phyloP scores from a whole-genome alignment of 2,329 filamentous ascomycete genomes.

The Cladophialophora immunda region DNA sequence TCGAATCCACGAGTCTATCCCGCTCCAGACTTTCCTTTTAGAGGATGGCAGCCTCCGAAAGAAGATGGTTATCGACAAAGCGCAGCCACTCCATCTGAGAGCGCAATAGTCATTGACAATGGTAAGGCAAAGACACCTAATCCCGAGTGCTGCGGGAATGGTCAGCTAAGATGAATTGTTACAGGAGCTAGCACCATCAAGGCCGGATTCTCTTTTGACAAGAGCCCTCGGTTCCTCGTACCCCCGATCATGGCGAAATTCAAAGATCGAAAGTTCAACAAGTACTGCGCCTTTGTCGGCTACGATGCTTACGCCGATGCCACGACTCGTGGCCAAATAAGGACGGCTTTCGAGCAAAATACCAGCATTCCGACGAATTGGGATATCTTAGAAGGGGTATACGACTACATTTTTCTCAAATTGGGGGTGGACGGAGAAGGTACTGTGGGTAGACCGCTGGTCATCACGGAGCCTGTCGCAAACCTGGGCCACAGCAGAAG shows the following conservation, averaged over 20 bases:
- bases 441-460: conserved; percentile 81
- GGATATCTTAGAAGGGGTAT: conserved; percentile 93
- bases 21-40: conserved; percentile 68
- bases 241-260: conserved; percentile 95
- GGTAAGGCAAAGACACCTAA: conserved; percentile 61
- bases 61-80: conserved; percentile 77
- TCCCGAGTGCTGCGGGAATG: not conserved
- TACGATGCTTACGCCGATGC: conserved; percentile 94
- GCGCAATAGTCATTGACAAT: conserved; percentile 97
- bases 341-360: conserved; percentile 88
- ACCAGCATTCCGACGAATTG: conserved; percentile 95
- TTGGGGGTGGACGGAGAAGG: conserved; percentile 82
- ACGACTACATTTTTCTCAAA: conserved; percentile 96
- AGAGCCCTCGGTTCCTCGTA: conserved; percentile 78
- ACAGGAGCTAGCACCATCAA: conserved; percentile 86
- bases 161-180: conserved; percentile 10
- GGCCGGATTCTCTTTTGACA: conserved; percentile 95
- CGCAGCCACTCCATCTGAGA: conserved; percentile 64
- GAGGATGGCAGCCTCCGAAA: conserved; percentile 65
- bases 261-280: conserved; percentile 89
- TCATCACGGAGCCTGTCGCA: conserved; percentile 95
- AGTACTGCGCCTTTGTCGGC: conserved; percentile 91
- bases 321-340: conserved; percentile 87
- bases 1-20: conserved; percentile 63
- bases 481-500: conserved; percentile 89